Percentiles rank a stretch among this genome's conserved stretches.
phyloP scores from a whole-genome alignment of 768 basidiomycete genomes.

The Imleria badia region DNA sequence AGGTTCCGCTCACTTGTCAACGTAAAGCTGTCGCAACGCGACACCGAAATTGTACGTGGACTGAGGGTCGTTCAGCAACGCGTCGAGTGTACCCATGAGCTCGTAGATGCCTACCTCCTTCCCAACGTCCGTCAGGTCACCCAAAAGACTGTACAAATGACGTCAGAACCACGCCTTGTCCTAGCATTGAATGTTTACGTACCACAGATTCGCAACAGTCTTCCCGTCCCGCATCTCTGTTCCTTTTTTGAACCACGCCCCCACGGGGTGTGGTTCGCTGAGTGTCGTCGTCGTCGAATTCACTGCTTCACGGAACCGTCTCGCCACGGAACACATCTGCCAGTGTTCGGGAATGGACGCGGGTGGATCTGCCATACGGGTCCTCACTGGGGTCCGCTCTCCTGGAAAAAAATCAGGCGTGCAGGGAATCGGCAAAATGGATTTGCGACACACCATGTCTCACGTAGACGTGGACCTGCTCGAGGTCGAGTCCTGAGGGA shows the following conservation, averaged over 20 bases:
- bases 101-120: constrained; percentile 46
- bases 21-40: constrained; percentile 60
- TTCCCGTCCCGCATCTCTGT: constrained; percentile 60
- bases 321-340: constrained; percentile 60
- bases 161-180: not conserved
- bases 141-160: constrained; percentile 52
- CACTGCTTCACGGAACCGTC: constrained; percentile 49
- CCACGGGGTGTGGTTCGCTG: constrained; percentile 17
- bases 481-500: constrained; percentile 53
- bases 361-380: constrained; percentile 59
- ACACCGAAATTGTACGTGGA: constrained; percentile 65
- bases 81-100: not conserved
- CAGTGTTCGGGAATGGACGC: constrained; percentile 69
- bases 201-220: constrained; percentile 63
- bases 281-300: constrained; percentile 19
- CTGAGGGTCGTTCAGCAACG: constrained; percentile 33
- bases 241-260: constrained; percentile 42
- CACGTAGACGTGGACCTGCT: constrained; percentile 75
- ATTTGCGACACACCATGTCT: constrained; percentile 58
- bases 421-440: not conserved
- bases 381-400: constrained; percentile 74
- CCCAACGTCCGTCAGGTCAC: constrained; percentile 52
- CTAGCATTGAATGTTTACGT: constrained; percentile 19
- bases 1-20: constrained; percentile 50
- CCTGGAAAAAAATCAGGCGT: constrained; percentile 40